Evolutionary conservation across 768 basidiomycete species (phyloP).

Genomic region (Clavaria fumosa): DNA sequence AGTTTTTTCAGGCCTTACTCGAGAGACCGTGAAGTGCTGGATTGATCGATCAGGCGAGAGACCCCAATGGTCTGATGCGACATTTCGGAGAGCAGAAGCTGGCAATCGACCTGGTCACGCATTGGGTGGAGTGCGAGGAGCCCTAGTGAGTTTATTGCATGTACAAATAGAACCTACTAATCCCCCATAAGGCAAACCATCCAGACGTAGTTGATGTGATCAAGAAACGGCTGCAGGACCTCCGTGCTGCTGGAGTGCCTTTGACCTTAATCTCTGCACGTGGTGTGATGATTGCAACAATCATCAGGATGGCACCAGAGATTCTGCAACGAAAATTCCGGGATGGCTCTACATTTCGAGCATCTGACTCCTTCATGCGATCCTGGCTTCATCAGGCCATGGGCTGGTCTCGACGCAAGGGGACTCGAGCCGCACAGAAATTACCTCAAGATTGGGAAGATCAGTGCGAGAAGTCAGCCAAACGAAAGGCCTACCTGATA

Average conservation of each 20-base stretch:
- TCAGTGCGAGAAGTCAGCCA: slow-evolving; percentile 12
- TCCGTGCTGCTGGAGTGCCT: slow-evolving; percentile 10
- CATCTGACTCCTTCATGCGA: slow-evolving; percentile 14
- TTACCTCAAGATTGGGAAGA: slow-evolving; percentile 13
- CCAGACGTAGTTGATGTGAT: slow-evolving; percentile 9
- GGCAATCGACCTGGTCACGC: slow-evolving; percentile 8
- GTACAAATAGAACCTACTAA: neutral
- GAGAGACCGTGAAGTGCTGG: no score
- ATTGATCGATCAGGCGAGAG: neutral
- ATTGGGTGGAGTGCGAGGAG: slow-evolving; percentile 7
- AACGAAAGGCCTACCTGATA: slow-evolving; percentile 14
- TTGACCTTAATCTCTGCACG: slow-evolving; percentile 12
- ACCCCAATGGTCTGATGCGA: slow-evolving; percentile 3
- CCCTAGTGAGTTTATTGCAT: slow-evolving; percentile 6
- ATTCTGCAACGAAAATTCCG: slow-evolving; percentile 5
- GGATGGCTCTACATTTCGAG: slow-evolving; percentile 12
- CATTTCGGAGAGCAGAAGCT: slow-evolving; percentile 1
- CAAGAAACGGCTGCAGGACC: slow-evolving; percentile 7
- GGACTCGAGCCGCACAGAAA: no score
- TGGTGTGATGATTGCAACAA: slow-evolving; percentile 14
- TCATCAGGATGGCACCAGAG: slow-evolving; percentile 6
- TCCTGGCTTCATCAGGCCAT: slow-evolving; percentile 13
- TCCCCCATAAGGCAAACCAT: neutral
- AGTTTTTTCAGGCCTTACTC: slow-evolving; percentile 3
- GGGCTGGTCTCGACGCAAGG: slow-evolving; percentile 13